phyloP scores from a whole-genome alignment of 169 alveolate species.

The Pseudocohnilembus persalinus region DNA sequence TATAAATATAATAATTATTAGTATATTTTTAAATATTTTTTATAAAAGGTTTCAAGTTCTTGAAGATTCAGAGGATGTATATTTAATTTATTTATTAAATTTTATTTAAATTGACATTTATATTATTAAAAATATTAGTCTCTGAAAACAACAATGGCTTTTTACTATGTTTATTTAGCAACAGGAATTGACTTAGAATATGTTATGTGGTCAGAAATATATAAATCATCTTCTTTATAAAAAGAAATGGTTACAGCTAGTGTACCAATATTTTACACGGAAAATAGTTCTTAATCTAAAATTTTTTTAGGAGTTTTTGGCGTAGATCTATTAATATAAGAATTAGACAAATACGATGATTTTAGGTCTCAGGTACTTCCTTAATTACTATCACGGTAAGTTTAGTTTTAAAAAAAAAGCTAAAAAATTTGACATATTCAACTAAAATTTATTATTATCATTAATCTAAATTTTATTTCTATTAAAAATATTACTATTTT shows the following conservation, averaged over 20 bases:
- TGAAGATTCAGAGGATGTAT: not conserved
- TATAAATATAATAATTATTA: too few relatives aligned
- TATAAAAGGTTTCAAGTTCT: too few relatives aligned
- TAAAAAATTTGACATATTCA: too few relatives aligned
- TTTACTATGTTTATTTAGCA: not conserved
- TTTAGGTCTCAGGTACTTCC: not conserved
- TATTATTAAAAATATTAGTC: not conserved
- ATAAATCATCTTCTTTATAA: not conserved
- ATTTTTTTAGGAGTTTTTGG: not conserved
- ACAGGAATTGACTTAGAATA: not conserved
- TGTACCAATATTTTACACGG: not conserved
- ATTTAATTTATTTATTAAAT: too few relatives aligned
- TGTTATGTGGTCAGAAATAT: not conserved
- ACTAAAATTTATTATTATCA: too few relatives aligned
- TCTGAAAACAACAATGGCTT: not conserved
- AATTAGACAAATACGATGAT: not conserved
- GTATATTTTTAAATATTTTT: too few relatives aligned
- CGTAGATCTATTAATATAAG: not conserved
- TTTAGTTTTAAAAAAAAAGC: too few relatives aligned
- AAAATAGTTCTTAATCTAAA: too few relatives aligned
- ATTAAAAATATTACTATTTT: too few relatives aligned
- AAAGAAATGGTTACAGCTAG: not conserved
- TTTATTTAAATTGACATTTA: not conserved
- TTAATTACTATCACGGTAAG: too few relatives aligned
- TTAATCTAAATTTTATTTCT: too few relatives aligned